phyloP scores from a whole-genome alignment of 2,329 filamentous ascomycete genomes.

The Sporothrix pseudoabietina region DNA sequence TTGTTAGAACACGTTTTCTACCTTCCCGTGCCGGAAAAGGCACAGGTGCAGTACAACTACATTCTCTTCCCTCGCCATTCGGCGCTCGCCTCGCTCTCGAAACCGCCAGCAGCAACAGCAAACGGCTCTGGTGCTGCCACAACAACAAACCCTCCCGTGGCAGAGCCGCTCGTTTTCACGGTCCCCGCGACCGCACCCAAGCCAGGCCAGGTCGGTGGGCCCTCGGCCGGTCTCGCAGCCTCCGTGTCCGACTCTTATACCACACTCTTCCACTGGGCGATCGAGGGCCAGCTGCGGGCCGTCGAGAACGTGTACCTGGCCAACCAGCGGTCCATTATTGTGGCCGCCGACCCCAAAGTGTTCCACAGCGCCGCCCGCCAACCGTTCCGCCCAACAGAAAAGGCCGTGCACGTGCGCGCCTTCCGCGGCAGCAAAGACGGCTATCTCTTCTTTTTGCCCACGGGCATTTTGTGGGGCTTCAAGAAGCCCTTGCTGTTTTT shows the following conservation, averaged over 20 bases:
- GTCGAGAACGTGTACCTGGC: conserved; percentile 45
- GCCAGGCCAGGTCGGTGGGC: conserved; percentile 57
- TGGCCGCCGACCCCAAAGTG: conserved; percentile 55
- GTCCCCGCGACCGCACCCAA: conserved; percentile 63
- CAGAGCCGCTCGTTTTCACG: conserved; percentile 66
- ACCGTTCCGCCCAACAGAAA: conserved; percentile 61
- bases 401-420: conserved; percentile 65
- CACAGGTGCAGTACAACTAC: conserved; percentile 67
- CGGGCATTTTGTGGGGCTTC: conserved; percentile 69
- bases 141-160: conserved; percentile 29
- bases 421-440: conserved; percentile 71
- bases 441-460: conserved; percentile 67
- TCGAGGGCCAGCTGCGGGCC: conserved; percentile 55
- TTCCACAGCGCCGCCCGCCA: conserved; percentile 62
- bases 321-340: conserved; percentile 47
- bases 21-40: conserved; percentile 66
- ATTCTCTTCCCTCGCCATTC: conserved; percentile 61
- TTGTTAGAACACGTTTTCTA: conserved; percentile 62
- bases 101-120: conserved; percentile 37
- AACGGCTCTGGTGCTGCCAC: background rate
- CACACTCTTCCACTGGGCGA: conserved; percentile 62
- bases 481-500: conserved; percentile 70
- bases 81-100: conserved; percentile 46
- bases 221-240: conserved; percentile 52
- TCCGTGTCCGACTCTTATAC: conserved; percentile 62